Conservation (phyloP, 495 filamentous ascomycete genomes). For the Pseudomonodictys pantanalensis region DNA sequence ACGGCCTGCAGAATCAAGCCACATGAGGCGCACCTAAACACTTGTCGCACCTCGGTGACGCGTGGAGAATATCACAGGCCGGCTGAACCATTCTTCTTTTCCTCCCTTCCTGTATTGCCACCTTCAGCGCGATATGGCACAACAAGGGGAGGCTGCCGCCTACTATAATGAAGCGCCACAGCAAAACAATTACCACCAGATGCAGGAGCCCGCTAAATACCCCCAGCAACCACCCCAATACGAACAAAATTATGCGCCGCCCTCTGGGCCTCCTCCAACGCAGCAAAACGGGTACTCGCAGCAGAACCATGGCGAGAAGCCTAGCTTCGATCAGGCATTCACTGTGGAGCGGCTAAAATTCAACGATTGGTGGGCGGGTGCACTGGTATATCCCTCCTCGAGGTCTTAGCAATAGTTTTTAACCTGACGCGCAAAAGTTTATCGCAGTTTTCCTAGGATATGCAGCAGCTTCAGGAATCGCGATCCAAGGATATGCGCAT, state of each 20-base stretch:
- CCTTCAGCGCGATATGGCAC: conserved; percentile 3
- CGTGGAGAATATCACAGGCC: not conserved
- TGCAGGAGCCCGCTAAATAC: conserved; percentile 11
- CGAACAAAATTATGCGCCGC: conserved; percentile 11
- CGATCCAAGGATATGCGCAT: conserved; percentile 68
- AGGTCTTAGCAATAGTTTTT: not conserved
- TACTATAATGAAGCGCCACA: conserved; percentile 27
- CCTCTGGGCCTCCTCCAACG: not conserved
- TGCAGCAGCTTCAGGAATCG: conserved; percentile 70
- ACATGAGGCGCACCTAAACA: not conserved
- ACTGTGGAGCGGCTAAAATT: conserved; percentile 77
- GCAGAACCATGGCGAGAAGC: conserved; percentile 43
- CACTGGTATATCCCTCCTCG: conserved; percentile 55
- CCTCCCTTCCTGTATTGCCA: not conserved
- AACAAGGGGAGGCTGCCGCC: conserved; percentile 25
- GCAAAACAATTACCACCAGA: conserved; percentile 9
- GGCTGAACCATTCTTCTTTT: not conserved
- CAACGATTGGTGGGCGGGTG: conserved; percentile 83
- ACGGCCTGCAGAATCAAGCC: not conserved
- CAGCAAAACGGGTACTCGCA: conserved; percentile 5
- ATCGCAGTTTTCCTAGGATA: conserved; percentile 72
- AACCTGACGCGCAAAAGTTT: conserved; percentile 50
- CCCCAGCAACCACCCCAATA: conserved; percentile 9
- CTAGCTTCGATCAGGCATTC: conserved; percentile 75
- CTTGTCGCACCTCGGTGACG: not conserved